These are phyloP conservation scores for Odonthalia washingtoniensis DNA, from an alignment of 31 red algal species.

Conservation along the genomic window DNA sequence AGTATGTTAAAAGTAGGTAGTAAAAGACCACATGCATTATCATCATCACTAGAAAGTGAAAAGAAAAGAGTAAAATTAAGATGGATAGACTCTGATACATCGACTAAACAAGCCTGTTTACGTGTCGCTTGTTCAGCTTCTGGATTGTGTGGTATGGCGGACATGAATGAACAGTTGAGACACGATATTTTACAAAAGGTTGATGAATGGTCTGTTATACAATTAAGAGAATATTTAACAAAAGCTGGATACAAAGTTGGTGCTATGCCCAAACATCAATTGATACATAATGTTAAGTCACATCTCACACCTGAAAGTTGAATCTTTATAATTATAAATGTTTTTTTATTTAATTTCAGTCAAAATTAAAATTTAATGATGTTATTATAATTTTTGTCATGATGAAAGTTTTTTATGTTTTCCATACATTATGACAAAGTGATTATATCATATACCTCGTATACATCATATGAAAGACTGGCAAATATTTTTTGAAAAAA, in stretches of 20 bases:
- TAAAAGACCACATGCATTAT: not conserved
- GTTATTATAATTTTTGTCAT: too few relatives aligned
- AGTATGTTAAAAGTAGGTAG: not conserved
- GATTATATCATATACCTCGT: too few relatives aligned
- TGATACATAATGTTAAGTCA: constrained; percentile 1
- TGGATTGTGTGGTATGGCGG: constrained; percentile 31
- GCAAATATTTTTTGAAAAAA: too few relatives aligned
- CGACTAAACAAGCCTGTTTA: constrained; percentile 29
- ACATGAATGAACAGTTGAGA: constrained; percentile 22
- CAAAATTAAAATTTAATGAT: too few relatives aligned
- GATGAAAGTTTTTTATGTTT: too few relatives aligned
- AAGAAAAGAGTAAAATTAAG: not conserved
- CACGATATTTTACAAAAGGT: constrained; percentile 22
- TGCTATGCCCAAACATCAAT: constrained; percentile 24
- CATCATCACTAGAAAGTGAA: not conserved
- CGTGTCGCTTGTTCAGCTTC: constrained; percentile 29
- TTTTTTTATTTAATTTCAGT: too few relatives aligned
- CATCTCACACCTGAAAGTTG: constrained; percentile 10
- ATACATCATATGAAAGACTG: too few relatives aligned
- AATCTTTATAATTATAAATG: too few relatives aligned
- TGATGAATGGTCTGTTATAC: constrained; percentile 24
- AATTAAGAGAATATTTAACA: constrained; percentile 28
- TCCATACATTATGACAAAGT: too few relatives aligned
- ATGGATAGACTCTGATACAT: constrained; percentile 17
- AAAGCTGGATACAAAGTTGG: constrained; percentile 16